Evolutionary conservation across 169 alveolate species (phyloP), one percentile per base, ranked within the genome.

Genomic region (Plasmodium ovale): DNA sequence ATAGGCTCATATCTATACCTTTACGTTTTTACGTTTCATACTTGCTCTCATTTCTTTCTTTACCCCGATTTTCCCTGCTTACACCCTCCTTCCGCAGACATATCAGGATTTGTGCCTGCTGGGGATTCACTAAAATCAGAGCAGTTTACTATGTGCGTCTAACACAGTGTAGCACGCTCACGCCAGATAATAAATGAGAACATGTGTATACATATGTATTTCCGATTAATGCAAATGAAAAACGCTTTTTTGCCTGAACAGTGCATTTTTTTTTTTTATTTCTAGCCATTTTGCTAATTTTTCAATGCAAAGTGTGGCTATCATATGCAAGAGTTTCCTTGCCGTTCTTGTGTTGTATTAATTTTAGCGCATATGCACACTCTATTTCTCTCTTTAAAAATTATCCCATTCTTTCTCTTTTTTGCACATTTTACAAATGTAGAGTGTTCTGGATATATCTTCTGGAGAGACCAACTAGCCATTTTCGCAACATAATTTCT

Each of bases 381-480:
- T 60, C 0, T 60, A 7, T 60, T 60, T 23, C n/a, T 10, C 33
- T 1, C 39, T 65, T 65, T 6, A 19, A 33, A 6, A 0, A 37
- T 65, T 65, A 37, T 35, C 39, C 9, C 12, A 37, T 65, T 31
- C 14, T 42, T 33, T 58, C 23, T 64, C 19, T 33, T 23, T 23
- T 64, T 64, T 53, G 14, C 69, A 1, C 4, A 1, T 35, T 16
- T 21, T 21, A 21, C 2, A 72, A 58, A 19, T 42, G 3, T 31
- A 74, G 88, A 49, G 73, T 60, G 19, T 74, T 74, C 33, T 74
- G 88, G 88, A 74, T 74, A 59, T 74, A 74, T 53, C 25, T 74
- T 3, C 67, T 74, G 33, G 88, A 74, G 35, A 59, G 73, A 21
- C 51, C 88, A 35, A 74, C 88, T 47, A 74, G 60, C 21, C 58